Percentiles rank a stretch among this genome's conserved stretches.
Evolutionary conservation across 2,329 filamentous ascomycete species (phyloP).

Genomic region (Aspergillus thermomutatus): DNA sequence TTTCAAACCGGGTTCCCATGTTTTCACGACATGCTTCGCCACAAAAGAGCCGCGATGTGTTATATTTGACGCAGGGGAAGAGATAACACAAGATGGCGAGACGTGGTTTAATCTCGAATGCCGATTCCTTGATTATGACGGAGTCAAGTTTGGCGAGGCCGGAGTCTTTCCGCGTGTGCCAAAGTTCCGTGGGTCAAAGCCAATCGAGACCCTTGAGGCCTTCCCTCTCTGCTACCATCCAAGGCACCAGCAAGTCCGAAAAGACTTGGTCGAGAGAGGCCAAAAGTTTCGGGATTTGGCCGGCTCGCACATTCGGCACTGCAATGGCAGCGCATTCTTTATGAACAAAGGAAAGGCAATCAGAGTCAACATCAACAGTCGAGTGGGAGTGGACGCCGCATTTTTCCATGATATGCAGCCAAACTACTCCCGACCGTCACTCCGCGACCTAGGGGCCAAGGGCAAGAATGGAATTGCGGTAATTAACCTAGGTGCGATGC

Average conservation of each 20-base stretch:
- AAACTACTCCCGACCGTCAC: slow-evolving; percentile 20
- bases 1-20: slow-evolving; percentile 31
- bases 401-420: slow-evolving; percentile 23
- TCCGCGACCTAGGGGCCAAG: slow-evolving; percentile 10
- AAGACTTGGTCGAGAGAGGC: slow-evolving; percentile 24
- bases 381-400: slow-evolving; percentile 15
- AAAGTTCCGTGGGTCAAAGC: slow-evolving; percentile 26
- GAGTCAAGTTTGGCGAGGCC: slow-evolving; percentile 22
- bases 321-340: slow-evolving; percentile 31
- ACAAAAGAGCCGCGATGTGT: slow-evolving; percentile 21
- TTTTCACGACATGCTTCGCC: slow-evolving; percentile 25
- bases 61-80: slow-evolving; percentile 18
- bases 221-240: slow-evolving; percentile 31
- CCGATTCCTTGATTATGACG: slow-evolving; percentile 29
- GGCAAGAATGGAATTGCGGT: slow-evolving; percentile 11
- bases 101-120: slow-evolving; percentile 25
- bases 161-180: slow-evolving; percentile 21
- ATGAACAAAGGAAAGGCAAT: slow-evolving; percentile 23
- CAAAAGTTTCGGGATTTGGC: slow-evolving; percentile 27
- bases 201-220: slow-evolving; percentile 27
- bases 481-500: slow-evolving; percentile 9
- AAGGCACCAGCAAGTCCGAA: slow-evolving; percentile 15
- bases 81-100: slow-evolving; percentile 15
- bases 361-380: slow-evolving; percentile 20
- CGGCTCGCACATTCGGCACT: slow-evolving; percentile 26